phyloP scores from a whole-genome alignment of 2,329 filamentous ascomycete genomes.

The Penicillium sp. region DNA sequence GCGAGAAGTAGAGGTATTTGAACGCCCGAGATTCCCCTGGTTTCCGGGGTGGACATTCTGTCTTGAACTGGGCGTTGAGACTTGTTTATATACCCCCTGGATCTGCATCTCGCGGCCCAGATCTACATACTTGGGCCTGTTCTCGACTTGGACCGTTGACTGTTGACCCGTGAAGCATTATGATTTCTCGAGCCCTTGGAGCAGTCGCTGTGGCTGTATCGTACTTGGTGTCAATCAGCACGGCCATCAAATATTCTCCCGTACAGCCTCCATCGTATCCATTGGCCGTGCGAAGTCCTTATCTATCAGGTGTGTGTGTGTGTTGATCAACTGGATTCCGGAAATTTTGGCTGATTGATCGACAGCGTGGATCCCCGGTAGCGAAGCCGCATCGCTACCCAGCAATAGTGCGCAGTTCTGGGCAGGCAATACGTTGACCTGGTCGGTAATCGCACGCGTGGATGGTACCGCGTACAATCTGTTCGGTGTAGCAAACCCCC shows the following conservation, averaged over 20 bases:
- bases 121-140: slow-evolving; percentile 4
- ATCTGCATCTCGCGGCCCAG: neutral
- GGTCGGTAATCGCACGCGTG: slow-evolving; percentile 41
- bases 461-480: slow-evolving; percentile 38
- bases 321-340: neutral
- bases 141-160: neutral
- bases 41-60: slow-evolving; percentile 9
- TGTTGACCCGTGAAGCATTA: neutral
- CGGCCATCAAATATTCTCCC: slow-evolving; percentile 15
- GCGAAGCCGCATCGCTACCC: slow-evolving; percentile 31
- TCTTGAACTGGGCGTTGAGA: slow-evolving; percentile 1
- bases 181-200: slow-evolving; percentile 9
- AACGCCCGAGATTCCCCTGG: slow-evolving; percentile 4
- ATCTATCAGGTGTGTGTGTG: slow-evolving; percentile 28
- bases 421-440: slow-evolving; percentile 37
- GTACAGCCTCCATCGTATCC: slow-evolving; percentile 40
- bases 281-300: slow-evolving; percentile 41
- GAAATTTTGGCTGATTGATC: slow-evolving; percentile 4
- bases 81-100: slow-evolving; percentile 2
- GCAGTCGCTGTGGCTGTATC: slow-evolving; percentile 8
- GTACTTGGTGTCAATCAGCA: slow-evolving; percentile 1
- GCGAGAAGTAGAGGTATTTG: slow-evolving; percentile 8
- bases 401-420: slow-evolving; percentile 40
- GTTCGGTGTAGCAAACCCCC: slow-evolving; percentile 35
- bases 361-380: slow-evolving; percentile 41